Evolutionary conservation across 176 grass and related monocot species (phyloP).

Genomic region (Musa troglodytarum): DNA sequence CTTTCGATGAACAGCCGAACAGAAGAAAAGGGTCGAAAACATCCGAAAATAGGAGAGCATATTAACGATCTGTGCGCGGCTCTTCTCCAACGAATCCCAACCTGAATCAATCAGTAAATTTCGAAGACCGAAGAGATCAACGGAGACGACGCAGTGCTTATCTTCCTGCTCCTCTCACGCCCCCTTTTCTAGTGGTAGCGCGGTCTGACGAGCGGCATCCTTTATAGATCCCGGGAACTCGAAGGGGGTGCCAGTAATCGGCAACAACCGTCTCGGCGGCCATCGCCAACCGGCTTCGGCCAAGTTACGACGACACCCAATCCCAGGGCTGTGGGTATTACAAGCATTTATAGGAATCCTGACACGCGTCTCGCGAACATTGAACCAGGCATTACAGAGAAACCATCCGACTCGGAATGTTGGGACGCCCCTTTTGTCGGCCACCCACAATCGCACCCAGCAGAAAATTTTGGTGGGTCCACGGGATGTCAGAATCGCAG

Average conservation of each 20-base stretch:
- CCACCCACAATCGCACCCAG: neutral
- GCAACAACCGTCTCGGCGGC: neutral
- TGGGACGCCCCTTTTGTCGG: neutral
- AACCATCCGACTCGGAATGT: neutral
- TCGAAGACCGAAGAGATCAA: neutral
- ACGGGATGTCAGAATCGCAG: neutral
- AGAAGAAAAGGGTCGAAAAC: neutral
- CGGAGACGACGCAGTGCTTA: neutral
- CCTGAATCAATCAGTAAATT: no score
- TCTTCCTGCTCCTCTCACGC: neutral
- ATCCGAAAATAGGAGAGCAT: neutral
- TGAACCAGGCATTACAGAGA: neutral
- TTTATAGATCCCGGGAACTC: constrained; percentile 5
- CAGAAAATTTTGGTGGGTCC: neutral
- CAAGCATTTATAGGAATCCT: no score
- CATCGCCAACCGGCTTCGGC: neutral
- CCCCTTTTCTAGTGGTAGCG: neutral
- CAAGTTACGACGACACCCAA: neutral
- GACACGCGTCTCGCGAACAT: no score
- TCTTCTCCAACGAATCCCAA: neutral
- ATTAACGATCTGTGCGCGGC: neutral
- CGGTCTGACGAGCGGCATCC: neutral
- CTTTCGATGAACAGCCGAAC: neutral
- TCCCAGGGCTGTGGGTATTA: no score
- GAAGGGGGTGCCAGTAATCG: neutral